Evolutionary conservation across 352 stramenopile genomes (phyloP).

Genomic region (Globisporangium spiculum): DNA sequence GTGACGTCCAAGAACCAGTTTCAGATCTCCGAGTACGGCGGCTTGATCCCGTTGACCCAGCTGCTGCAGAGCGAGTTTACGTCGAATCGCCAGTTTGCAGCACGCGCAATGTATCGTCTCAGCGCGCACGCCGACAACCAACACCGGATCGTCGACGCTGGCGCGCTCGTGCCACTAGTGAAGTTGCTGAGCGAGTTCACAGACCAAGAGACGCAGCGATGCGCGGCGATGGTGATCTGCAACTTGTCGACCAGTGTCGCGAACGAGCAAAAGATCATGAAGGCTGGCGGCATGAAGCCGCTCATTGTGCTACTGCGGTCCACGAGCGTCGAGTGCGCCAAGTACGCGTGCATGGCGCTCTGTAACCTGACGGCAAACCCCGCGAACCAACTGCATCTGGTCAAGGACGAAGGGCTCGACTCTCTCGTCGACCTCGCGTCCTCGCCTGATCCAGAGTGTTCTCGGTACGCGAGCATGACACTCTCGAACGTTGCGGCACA

Average conservation of each 20-base stretch:
- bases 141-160: conserved; percentile 78
- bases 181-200: conserved; percentile 46
- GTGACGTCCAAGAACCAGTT: conserved; percentile 89
- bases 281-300: conserved; percentile 58
- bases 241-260: conserved; percentile 74
- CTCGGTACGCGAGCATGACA: conserved; percentile 91
- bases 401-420: conserved; percentile 74
- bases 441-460: conserved; percentile 71
- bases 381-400: conserved; percentile 89
- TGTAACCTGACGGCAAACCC: conserved; percentile 93
- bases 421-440: conserved; percentile 80
- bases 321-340: conserved; percentile 52
- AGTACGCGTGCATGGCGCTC: conserved; percentile 92
- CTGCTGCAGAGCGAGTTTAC: conserved; percentile 71
- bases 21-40: conserved; percentile 86
- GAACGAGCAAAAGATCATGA: conserved; percentile 83
- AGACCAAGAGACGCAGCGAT: conserved; percentile 68
- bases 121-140: conserved; percentile 88
- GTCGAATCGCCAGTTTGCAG: conserved; percentile 77
- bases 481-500: conserved; percentile 92
- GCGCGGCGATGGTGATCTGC: conserved; percentile 81
- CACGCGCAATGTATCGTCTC: conserved; percentile 88
- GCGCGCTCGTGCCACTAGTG: conserved; percentile 76
- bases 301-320: conserved; percentile 62
- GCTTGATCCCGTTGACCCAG: conserved; percentile 75